phyloP scores from a whole-genome alignment of 2,329 filamentous ascomycete genomes.

The Penicillium sp. region DNA sequence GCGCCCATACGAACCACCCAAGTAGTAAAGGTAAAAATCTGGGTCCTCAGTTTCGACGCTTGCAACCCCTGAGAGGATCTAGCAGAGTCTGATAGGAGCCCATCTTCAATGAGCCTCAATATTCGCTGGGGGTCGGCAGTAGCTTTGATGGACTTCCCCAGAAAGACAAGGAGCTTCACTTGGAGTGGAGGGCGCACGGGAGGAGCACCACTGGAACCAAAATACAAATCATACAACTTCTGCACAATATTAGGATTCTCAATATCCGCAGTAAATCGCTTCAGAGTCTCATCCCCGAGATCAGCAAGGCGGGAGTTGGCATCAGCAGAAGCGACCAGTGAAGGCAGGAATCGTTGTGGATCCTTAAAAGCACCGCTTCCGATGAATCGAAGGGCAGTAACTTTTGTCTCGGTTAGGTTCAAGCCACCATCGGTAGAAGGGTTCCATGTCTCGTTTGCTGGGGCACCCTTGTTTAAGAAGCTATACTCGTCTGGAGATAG shows the following conservation, averaged over 20 bases:
- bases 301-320: constrained; percentile 75
- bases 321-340: constrained; percentile 79
- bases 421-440: constrained; percentile 58
- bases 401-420: constrained; percentile 67
- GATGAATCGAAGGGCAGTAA: constrained; percentile 67
- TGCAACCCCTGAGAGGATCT: constrained; percentile 62
- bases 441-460: constrained; percentile 57
- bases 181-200: constrained; percentile 66
- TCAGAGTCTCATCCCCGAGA: constrained; percentile 86
- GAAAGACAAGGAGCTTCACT: constrained; percentile 69
- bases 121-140: constrained; percentile 68
- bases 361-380: constrained; percentile 84
- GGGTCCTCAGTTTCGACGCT: constrained; percentile 72
- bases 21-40: constrained; percentile 80
- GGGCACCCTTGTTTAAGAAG: constrained; percentile 63
- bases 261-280: constrained; percentile 66
- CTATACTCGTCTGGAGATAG: constrained; percentile 63
- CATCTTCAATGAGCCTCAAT: constrained; percentile 64
- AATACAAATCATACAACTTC: constrained; percentile 70
- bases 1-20: constrained; percentile 78
- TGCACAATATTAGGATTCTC: constrained; percentile 65
- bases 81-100: constrained; percentile 52
- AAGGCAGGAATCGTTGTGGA: constrained; percentile 76
- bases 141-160: constrained; percentile 73
- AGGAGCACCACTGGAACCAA: constrained; percentile 52